Evolutionary conservation across 805 yeast species (phyloP), one percentile per base, ranked within the genome.

Genomic region (Diddensiella santjacobensis): DNA sequence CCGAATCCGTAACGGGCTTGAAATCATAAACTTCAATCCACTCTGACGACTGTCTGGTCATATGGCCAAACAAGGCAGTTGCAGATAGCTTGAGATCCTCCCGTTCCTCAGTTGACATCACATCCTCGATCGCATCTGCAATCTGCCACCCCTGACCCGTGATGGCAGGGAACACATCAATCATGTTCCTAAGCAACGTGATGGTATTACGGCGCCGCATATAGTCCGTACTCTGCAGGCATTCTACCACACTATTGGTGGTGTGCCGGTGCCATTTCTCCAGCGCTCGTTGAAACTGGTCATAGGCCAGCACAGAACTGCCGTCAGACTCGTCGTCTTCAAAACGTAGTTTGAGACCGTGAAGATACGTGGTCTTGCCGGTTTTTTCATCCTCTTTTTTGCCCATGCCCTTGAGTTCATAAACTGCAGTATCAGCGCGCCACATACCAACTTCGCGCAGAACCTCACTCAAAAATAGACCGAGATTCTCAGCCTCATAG

Each of bases 81-180:
- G 88, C 80, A 1, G 96, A 83, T 30, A 90, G 69, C 58, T 79
- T 84, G 57, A 90, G 73, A 65, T 90, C 98, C 47, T 86, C 90
- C 54, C 97, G 75, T 2, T 67, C 61, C 53, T 90, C 97, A 0
- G 63, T 59, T 3, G 63, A 52, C 4, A 78, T 59, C 18, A 85
- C 77, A 1, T 59, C 56, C 24, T 77, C 72, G 29, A 90, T 68
- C 8, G 71, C 64, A 3, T 63, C 67, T 4, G 74, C 64, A 1
- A 89, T 59, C 4, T 59, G 49, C 47, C 77, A 79, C 29, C 88
- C 82, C 48, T 86, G 90, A 23, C 75, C 80, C 44, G 80, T 81
- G 11, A 86, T 76, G 8, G 73, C 68, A 0, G 96, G 96, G 61
- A 79, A 88, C 13, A 76, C 73, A 2, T 75, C 73, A 17, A 83